These are phyloP conservation scores for Rhazya stricta DNA, from an alignment of 257 asterid genomes.

Conservation along the genomic window DNA sequence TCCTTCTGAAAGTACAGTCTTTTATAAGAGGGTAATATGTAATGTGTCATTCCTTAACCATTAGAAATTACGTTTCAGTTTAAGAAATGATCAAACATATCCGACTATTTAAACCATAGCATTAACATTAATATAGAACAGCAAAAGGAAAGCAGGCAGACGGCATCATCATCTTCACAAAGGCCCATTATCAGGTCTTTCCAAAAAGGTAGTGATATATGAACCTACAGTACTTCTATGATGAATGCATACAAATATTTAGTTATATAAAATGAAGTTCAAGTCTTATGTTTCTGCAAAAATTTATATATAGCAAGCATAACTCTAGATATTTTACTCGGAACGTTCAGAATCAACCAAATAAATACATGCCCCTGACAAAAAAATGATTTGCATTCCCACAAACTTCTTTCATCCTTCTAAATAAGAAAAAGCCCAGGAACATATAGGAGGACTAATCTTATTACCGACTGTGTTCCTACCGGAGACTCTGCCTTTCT, in stretches of 20 bases:
- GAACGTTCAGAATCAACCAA: background rate
- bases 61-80: background rate
- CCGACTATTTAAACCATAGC: background rate
- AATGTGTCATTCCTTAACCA: background rate
- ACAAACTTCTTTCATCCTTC: background rate
- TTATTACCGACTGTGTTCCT: too few relatives aligned
- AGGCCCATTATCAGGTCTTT: background rate
- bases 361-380: background rate
- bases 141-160: background rate
- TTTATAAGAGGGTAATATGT: background rate
- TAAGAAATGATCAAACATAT: background rate
- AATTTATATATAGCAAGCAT: background rate
- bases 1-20: background rate
- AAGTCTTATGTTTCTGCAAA: background rate
- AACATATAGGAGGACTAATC: background rate
- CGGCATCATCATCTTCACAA: background rate
- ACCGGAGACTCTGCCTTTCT: too few relatives aligned
- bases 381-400: background rate
- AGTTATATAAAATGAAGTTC: background rate
- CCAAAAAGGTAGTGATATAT: background rate
- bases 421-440: background rate
- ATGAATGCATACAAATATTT: background rate
- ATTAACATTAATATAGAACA: background rate
- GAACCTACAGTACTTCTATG: background rate
- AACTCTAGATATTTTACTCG: background rate